Conservation (phyloP, 306 rosid genomes). For the Sindora glabra region DNA sequence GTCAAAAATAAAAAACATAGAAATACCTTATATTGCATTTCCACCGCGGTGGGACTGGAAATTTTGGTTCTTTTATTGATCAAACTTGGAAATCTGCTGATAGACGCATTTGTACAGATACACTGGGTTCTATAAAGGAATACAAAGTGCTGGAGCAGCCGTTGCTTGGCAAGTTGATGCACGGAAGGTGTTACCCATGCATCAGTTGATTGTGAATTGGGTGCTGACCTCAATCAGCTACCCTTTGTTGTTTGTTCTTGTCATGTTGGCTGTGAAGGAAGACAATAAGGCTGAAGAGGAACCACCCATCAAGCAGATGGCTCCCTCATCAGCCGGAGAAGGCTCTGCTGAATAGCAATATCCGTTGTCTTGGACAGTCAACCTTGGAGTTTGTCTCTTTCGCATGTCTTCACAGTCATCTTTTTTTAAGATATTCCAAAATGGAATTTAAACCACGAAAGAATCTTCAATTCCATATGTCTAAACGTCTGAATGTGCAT, state of each 20-base stretch:
- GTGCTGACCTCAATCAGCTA: conserved; percentile 52
- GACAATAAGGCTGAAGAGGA: conserved; percentile 21
- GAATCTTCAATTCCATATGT: too few relatives aligned
- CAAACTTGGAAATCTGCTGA: background rate
- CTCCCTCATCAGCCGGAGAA: conserved; percentile 7
- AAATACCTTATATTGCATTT: too few relatives aligned
- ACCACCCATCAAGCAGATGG: conserved; percentile 17
- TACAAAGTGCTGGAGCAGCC: conserved; percentile 97
- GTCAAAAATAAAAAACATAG: too few relatives aligned
- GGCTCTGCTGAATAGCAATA: background rate
- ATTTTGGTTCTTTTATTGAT: too few relatives aligned
- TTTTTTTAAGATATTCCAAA: background rate
- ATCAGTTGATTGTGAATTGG: conserved; percentile 67
- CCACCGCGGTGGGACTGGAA: too few relatives aligned
- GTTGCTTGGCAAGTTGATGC: conserved; percentile 91
- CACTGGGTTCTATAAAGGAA: conserved; percentile 77
- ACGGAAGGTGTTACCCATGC: conserved; percentile 34
- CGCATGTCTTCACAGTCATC: background rate
- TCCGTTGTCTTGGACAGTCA: background rate
- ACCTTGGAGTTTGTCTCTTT: conserved; percentile 10
- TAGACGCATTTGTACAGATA: conserved; percentile 39
- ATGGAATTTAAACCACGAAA: background rate
- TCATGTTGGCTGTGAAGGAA: conserved; percentile 65
- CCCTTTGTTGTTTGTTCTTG: conserved; percentile 53
- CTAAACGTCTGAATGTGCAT: background rate